These are phyloP conservation scores for Tetrapisispora namnaoensis DNA, from an alignment of 805 yeast species.

Conservation along the genomic window DNA sequence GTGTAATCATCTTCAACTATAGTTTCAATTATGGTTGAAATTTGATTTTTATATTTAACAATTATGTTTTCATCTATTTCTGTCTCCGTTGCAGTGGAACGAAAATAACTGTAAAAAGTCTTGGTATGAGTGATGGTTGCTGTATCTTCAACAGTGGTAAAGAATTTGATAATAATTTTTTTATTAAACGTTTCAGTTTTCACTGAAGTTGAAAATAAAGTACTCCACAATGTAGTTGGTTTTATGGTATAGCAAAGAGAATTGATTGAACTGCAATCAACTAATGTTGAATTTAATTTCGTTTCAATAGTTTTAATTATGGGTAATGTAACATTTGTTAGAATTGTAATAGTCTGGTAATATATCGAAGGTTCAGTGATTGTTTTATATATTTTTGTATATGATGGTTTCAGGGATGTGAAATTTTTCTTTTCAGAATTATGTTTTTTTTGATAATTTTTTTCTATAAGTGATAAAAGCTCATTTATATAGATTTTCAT, in stretches of 20 bases:
- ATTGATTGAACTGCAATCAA: neutral
- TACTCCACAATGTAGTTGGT: neutral
- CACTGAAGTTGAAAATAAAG: neutral
- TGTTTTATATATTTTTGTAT: neutral
- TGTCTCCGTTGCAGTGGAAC: neutral
- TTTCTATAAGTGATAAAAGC: neutral
- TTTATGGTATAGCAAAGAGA: neutral
- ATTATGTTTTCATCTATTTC: neutral
- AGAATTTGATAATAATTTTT: neutral
- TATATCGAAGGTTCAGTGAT: neutral
- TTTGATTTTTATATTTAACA: neutral
- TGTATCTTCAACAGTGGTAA: neutral
- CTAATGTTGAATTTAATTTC: neutral
- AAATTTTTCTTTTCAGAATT: neutral
- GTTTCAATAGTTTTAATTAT: neutral
- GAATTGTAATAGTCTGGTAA: neutral
- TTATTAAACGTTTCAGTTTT: neutral
- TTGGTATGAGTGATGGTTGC: neutral
- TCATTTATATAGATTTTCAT: neutral
- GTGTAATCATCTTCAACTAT: neutral
- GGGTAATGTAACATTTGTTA: neutral
- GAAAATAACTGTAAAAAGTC: neutral
- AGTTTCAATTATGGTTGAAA: neutral
- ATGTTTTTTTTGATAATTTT: neutral
- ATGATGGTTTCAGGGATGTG: neutral